These are phyloP conservation scores for Lathyrus aphaca DNA, from an alignment of 306 rosid genomes.

Conservation along the genomic window DNA sequence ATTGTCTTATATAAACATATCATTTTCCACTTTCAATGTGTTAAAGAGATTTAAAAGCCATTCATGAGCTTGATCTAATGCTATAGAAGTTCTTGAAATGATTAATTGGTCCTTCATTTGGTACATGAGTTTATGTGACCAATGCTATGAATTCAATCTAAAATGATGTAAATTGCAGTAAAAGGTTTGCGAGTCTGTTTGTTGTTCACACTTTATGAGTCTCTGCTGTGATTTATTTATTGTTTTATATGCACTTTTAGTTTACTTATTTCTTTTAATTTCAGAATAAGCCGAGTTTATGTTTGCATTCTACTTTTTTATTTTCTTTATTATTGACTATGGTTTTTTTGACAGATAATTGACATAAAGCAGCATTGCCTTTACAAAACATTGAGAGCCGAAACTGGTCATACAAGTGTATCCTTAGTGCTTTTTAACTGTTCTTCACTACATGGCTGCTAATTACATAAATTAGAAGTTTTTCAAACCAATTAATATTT, in stretches of 20 bases:
- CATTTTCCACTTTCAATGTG: slow-evolving; percentile 19
- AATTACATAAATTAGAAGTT: slow-evolving; percentile 22
- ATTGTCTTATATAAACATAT: slow-evolving; percentile 24
- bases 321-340: slow-evolving; percentile 40
- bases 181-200: background rate
- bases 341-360: slow-evolving; percentile 73
- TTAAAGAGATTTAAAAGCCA: slow-evolving; percentile 4
- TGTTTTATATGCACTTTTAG: slow-evolving; percentile 18
- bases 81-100: slow-evolving; percentile 15
- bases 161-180: background rate
- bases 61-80: slow-evolving; percentile 7
- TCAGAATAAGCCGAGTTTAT: slow-evolving; percentile 19
- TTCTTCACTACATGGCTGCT: slow-evolving; percentile 27
- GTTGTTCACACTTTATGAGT: background rate
- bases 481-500: slow-evolving; percentile 21
- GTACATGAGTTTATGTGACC: background rate
- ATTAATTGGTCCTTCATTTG: slow-evolving; percentile 13
- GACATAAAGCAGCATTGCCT: slow-evolving; percentile 76
- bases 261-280: slow-evolving; percentile 16
- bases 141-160: slow-evolving; percentile 6
- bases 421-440: slow-evolving; percentile 50
- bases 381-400: slow-evolving; percentile 83
- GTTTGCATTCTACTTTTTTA: slow-evolving; percentile 17
- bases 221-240: background rate
- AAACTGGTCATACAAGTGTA: slow-evolving; percentile 90